These are phyloP conservation scores for Zymoseptoria brevis DNA, from an alignment of 2,329 filamentous ascomycete species.

Conservation along the genomic window DNA sequence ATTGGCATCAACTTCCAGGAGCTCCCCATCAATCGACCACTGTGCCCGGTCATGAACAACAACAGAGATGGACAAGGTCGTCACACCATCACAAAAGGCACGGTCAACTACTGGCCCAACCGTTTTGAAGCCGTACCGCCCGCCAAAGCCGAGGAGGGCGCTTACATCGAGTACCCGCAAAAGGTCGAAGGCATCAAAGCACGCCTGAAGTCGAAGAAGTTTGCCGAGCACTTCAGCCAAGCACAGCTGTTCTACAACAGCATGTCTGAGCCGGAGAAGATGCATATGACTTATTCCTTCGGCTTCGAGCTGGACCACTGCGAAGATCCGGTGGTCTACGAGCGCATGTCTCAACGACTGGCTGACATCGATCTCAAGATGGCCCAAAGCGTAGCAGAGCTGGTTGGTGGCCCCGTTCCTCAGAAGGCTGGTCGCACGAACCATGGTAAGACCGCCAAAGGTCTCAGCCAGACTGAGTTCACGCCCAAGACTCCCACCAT, in stretches of 20 bases:
- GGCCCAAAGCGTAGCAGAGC: conserved; percentile 59
- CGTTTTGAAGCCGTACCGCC: conserved; percentile 57
- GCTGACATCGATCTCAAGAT: conserved; percentile 65
- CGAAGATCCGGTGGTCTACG: conserved; percentile 69
- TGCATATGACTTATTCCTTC: conserved; percentile 53
- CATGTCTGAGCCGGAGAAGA: conserved; percentile 57
- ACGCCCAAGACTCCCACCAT: conserved; percentile 58
- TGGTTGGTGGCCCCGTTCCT: conserved; percentile 59
- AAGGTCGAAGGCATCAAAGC: conserved; percentile 63
- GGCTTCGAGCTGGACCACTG: conserved; percentile 73
- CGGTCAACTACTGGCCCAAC: conserved; percentile 75
- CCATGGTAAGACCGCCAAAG: conserved; percentile 59
- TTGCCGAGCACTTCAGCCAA: conserved; percentile 64
- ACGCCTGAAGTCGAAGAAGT: conserved; percentile 62
- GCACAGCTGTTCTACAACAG: conserved; percentile 81
- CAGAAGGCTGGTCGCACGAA: conserved; percentile 48
- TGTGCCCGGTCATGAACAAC: conserved; percentile 28
- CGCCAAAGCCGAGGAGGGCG: conserved; percentile 53
- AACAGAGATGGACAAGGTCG: conserved; percentile 45
- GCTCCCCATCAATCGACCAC: conserved; percentile 62
- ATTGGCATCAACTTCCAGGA: conserved; percentile 70
- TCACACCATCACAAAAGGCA: conserved; percentile 65
- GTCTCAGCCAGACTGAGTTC: conserved; percentile 62
- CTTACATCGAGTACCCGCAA: conserved; percentile 59
- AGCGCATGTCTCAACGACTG: conserved; percentile 59